Evolutionary conservation across 164 flowering plant species (phyloP).

Genomic region (Buxus sempervirens): DNA sequence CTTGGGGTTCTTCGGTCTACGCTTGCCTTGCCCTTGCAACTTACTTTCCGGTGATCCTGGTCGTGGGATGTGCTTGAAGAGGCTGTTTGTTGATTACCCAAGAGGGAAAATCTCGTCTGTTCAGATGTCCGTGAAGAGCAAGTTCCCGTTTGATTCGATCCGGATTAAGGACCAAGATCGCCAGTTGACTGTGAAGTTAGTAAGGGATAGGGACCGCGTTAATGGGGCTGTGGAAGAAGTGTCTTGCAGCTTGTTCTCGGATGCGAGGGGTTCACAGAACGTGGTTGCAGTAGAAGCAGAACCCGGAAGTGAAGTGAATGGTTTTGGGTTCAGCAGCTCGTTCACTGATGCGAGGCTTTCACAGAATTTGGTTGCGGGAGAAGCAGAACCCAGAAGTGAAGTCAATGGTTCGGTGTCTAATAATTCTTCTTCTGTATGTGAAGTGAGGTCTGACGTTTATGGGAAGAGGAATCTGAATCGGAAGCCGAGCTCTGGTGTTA

Average conservation of each 20-base stretch:
- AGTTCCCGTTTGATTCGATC: conserved; percentile 55
- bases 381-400: too few relatives aligned
- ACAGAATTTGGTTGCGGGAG: not conserved
- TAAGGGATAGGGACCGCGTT: conserved; percentile 6
- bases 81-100: conserved; percentile 47
- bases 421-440: not conserved
- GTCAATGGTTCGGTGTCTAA: too few relatives aligned
- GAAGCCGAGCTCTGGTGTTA: conserved; percentile 26
- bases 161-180: conserved; percentile 17
- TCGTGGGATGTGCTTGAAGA: conserved; percentile 39
- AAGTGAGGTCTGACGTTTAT: conserved; percentile 31
- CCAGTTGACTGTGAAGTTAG: conserved; percentile 12
- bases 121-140: conserved; percentile 43
- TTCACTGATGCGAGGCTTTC: too few relatives aligned
- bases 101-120: conserved; percentile 42
- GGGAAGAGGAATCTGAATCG: conserved; percentile 40
- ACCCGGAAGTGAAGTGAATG: conserved; percentile 1
- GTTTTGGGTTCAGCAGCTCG: too few relatives aligned
- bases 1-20: conserved; percentile 57
- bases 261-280: conserved; percentile 20
- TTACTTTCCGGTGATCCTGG: conserved; percentile 47
- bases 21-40: conserved; percentile 75
- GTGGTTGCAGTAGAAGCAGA: conserved; percentile 9
- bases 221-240: conserved; percentile 35
- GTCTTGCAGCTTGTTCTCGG: conserved; percentile 42